A percentile compares a stretch with the other conserved stretches of the same genome.
Evolutionary conservation across 2,329 filamentous ascomycete species (phyloP).

Genomic region (Colletotrichum eleusines): DNA sequence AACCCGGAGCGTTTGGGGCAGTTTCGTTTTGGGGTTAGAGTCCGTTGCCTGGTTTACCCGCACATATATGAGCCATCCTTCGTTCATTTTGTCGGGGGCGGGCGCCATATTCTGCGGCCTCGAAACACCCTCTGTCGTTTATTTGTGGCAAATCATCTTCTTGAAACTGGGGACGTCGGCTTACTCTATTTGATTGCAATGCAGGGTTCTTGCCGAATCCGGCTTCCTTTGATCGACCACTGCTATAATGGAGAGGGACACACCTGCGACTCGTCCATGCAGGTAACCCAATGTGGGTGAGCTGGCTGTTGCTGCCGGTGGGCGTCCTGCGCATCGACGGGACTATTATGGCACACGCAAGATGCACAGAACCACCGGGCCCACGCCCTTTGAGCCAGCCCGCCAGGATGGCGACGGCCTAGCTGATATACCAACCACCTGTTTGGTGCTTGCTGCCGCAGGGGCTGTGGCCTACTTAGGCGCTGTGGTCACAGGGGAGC

Average conservation of each 20-base stretch:
- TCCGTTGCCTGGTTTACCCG: constrained; percentile 30
- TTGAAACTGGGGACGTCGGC: constrained; percentile 41
- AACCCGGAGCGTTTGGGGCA: constrained; percentile 44
- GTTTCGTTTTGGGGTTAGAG: constrained; percentile 43
- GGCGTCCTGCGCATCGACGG: neutral
- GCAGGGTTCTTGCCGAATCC: constrained; percentile 71
- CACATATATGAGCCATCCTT: neutral
- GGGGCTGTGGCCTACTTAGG: neutral
- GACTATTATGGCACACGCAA: neutral
- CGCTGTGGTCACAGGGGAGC: neutral
- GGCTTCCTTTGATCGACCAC: constrained; percentile 64
- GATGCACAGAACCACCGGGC: neutral
- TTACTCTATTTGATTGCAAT: constrained; percentile 36
- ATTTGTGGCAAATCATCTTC: neutral
- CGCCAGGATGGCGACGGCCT: neutral
- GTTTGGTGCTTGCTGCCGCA: neutral
- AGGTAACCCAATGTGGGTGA: constrained; percentile 1
- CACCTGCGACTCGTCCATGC: constrained; percentile 6
- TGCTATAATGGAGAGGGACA: constrained; percentile 13
- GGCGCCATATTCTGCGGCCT: neutral
- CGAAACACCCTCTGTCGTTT: constrained; percentile 1
- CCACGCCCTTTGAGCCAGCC: neutral
- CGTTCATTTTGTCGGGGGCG: neutral
- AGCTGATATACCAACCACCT: neutral
- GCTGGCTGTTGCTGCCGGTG: constrained; percentile 1